Percentiles rank a stretch among this genome's conserved stretches.
These are phyloP conservation scores for Sporothrix humicola DNA, from an alignment of 2,329 filamentous ascomycete species.

Conservation along the genomic window DNA sequence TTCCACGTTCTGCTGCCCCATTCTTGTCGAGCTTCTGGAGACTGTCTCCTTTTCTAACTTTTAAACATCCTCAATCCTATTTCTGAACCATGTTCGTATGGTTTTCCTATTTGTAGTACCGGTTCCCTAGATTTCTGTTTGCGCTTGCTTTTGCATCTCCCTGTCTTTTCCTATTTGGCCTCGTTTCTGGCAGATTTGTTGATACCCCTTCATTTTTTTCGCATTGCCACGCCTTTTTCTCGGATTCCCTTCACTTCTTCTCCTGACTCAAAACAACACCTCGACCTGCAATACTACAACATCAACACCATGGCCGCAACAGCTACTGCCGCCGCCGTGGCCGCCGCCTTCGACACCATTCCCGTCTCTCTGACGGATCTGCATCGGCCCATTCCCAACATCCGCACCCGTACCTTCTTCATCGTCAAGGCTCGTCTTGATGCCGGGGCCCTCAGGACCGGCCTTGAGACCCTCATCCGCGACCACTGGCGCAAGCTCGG, in stretches of 20 bases:
- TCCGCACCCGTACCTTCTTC: constrained; percentile 30
- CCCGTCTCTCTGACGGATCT: constrained; percentile 8
- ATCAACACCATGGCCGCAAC: not conserved
- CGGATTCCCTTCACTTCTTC: not conserved
- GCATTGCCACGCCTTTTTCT: not conserved
- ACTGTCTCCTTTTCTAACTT: not conserved
- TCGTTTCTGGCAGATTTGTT: not conserved
- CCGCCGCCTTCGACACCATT: not conserved
- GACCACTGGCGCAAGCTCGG: constrained; percentile 34
- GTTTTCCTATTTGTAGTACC: not conserved
- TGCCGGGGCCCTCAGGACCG: constrained; percentile 6
- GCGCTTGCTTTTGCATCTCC: not conserved
- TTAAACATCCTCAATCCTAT: not conserved
- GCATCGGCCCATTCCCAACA: constrained; percentile 13
- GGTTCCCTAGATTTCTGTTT: not conserved
- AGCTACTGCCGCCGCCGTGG: constrained; percentile 1
- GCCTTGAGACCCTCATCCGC: constrained; percentile 30
- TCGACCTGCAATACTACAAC: not conserved
- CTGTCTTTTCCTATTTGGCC: not conserved
- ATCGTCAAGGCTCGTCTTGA: constrained; percentile 26
- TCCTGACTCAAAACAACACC: not conserved
- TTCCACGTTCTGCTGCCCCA: not conserved
- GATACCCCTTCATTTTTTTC: not conserved
- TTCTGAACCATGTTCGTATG: not conserved
- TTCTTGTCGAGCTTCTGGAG: not conserved